Base-by-base conservation (phyloP, 768 basidiomycete species). In the Leccinellum albellum region DNA sequence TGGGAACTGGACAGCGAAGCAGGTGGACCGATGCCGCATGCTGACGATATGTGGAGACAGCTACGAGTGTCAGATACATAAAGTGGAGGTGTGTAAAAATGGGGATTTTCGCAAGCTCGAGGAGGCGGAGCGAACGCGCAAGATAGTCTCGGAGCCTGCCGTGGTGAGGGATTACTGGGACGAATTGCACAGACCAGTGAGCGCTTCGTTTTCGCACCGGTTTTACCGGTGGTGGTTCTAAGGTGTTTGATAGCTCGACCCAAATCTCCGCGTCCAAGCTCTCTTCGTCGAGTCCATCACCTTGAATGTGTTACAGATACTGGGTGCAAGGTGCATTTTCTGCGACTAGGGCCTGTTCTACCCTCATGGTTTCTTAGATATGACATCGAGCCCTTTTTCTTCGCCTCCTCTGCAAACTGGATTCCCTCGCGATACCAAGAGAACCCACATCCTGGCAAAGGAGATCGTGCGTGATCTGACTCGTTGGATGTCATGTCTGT, bases 1-100 rank as follows among this genome's bases (percentile, higher is more conserved):
- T 57, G 79, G 79, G 12, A 85, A 83, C 57, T 84, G 84, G 84
- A 82, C 80, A 0, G 65, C 64, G 6, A 66, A 65, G 14, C 83
- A 84, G 51, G 73, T 78, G 20, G 0, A 37, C 0, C 64, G 70
- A 48, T 75, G 75, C 45, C 61, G 65, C 52, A 76, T 79, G 70
- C 40, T 66, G 53, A 54, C 51, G 24, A 71, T 60, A 10, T 67
- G 61, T 37, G 20, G 54, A 12, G 53, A 55, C 13, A 29, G 56
- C 33, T 55, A 61, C 1, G 4, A 6, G 15, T 72, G 63, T 45
- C 24, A 33, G 4, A 59, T 71, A 51, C 61, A 71, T 50, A 62
- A 48, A 33, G 59, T 68, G 29, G 65, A 73, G 23, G 60, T 71
- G 1, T 26, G 44, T 1, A 20, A 21, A 21, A 33, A 55, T 3